Evolutionary conservation across 495 filamentous ascomycete genomes (phyloP).

Genomic region (Annulohypoxylon bovei): DNA sequence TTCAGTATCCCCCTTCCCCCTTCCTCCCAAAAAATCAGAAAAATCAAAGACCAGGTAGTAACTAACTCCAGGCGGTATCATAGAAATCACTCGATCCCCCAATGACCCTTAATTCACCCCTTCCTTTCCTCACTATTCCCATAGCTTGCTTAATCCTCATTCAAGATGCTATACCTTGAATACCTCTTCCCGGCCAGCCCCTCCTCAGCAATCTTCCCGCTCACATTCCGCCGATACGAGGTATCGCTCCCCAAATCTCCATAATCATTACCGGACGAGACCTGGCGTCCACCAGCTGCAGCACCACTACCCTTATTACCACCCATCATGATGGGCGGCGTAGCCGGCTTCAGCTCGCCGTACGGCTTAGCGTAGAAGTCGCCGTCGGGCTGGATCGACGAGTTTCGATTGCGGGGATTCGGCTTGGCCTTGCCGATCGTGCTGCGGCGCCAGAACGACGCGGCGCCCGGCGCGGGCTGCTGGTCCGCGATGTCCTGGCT

Average conservation of each 20-base stretch:
- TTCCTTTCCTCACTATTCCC: neutral
- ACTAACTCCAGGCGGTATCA: slow-evolving; percentile 14
- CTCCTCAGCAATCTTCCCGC: slow-evolving; percentile 87
- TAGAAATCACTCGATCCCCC: slow-evolving; percentile 9
- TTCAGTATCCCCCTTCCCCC: neutral
- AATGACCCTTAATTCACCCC: neutral
- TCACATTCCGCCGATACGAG: slow-evolving; percentile 70
- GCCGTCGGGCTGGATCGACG: slow-evolving; percentile 62
- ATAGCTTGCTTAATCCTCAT: slow-evolving; percentile 37
- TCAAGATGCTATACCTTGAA: slow-evolving; percentile 48
- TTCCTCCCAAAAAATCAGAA: neutral
- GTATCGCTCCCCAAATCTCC: slow-evolving; percentile 55
- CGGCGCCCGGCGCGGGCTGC: slow-evolving; percentile 17
- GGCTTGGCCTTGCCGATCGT: slow-evolving; percentile 42
- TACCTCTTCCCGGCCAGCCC: slow-evolving; percentile 55
- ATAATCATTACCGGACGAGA: slow-evolving; percentile 70
- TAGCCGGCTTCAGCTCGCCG: slow-evolving; percentile 57
- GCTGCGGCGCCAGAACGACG: slow-evolving; percentile 40
- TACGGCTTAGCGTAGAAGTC: slow-evolving; percentile 64
- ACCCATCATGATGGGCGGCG: slow-evolving; percentile 59
- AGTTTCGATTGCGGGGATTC: slow-evolving; percentile 44
- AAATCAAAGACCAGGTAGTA: slow-evolving; percentile 3
- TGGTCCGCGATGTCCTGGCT: slow-evolving; percentile 49
- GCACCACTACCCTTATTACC: slow-evolving; percentile 16
- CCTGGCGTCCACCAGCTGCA: slow-evolving; percentile 53